Evolutionary conservation across 495 filamentous ascomycete genomes (phyloP).

Genomic region (Neurospora hispaniola): DNA sequence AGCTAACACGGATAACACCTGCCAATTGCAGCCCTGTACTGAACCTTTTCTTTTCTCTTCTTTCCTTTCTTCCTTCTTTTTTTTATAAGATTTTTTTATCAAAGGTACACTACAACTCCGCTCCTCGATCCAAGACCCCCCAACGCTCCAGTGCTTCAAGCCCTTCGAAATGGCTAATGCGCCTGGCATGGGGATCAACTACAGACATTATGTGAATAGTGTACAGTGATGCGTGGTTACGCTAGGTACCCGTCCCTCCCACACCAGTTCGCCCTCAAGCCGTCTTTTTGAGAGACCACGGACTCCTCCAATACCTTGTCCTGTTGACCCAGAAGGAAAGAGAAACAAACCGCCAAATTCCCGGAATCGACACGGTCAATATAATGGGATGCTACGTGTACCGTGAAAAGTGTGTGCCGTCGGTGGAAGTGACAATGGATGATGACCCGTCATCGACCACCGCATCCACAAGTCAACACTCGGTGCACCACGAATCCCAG

Average conservation of each 20-base stretch:
- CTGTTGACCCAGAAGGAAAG: neutral
- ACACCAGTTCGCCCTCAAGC: neutral
- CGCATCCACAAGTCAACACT: constrained; percentile 3
- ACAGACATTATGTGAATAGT: neutral
- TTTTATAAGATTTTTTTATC: too few species aligned
- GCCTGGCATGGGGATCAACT: neutral
- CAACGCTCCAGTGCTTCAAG: neutral
- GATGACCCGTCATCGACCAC: neutral
- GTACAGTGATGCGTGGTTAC: neutral
- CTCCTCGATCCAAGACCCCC: neutral
- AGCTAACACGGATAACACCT: neutral
- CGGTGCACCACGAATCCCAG: constrained; percentile 7
- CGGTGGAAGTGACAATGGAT: neutral
- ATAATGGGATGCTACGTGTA: neutral
- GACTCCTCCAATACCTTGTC: neutral
- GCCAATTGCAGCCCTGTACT: neutral
- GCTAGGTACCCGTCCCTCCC: neutral
- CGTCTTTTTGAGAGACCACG: neutral
- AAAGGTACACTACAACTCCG: neutral
- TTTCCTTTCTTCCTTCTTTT: too few species aligned
- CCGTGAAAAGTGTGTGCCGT: neutral
- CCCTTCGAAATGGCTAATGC: neutral
- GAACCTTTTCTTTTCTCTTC: neutral
- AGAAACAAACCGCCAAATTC: neutral
- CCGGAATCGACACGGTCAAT: neutral